These are phyloP conservation scores for Penicillium sp. DNA, from an alignment of 2,329 filamentous ascomycete species.

Conservation along the genomic window DNA sequence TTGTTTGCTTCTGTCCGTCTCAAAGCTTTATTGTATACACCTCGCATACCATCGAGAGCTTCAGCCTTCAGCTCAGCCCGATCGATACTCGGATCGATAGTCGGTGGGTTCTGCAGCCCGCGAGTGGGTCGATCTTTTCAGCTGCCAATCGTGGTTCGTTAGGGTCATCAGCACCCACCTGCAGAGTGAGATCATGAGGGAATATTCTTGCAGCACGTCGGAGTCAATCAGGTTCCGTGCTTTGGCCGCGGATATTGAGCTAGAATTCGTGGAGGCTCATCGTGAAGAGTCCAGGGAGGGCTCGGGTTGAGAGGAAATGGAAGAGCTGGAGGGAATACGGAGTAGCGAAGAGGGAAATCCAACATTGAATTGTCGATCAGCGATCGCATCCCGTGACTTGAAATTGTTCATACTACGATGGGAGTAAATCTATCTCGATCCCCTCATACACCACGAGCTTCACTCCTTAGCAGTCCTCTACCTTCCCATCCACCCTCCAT, in stretches of 20 bases:
- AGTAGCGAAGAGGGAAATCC: not conserved
- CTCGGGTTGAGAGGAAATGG: not conserved
- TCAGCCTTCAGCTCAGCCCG: not conserved
- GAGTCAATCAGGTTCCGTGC: not conserved
- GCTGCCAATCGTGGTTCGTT: conserved; percentile 19
- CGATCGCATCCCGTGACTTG: not conserved
- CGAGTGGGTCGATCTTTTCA: conserved; percentile 22
- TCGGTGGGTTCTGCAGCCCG: conserved; percentile 2
- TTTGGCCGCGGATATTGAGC: not conserved
- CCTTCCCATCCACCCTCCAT: conserved; percentile 80
- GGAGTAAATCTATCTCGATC: too few species aligned
- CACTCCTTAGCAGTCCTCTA: conserved; percentile 20
- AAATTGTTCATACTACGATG: not conserved
- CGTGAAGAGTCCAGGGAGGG: not conserved
- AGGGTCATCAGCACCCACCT: not conserved
- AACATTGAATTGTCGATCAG: not conserved
- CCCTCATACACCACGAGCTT: too few species aligned
- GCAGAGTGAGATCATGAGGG: conserved; percentile 10
- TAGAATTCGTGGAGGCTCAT: not conserved
- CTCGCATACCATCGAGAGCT: too few species aligned
- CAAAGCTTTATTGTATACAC: not conserved
- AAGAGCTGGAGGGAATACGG: too few species aligned
- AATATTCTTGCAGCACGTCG: not conserved
- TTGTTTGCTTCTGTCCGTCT: not conserved
- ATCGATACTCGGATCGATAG: conserved; percentile 5